These are phyloP conservation scores for Leucoagaricus sp. DNA, from an alignment of 1,284 basidiomycete genomes.

Conservation along the genomic window DNA sequence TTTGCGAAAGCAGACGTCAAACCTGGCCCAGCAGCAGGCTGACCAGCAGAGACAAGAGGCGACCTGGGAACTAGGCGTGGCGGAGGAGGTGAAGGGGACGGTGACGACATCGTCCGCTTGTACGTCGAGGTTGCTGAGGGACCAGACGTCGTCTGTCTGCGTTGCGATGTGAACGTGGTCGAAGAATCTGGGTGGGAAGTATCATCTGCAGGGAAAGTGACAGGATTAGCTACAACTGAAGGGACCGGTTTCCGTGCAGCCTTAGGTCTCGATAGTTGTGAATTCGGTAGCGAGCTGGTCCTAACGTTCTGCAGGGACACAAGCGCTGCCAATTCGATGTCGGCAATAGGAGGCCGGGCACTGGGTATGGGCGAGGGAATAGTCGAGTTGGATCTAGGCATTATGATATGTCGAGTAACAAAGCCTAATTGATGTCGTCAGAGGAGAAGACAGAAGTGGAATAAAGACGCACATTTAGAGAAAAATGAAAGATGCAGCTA, in stretches of 20 bases:
- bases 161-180: not conserved
- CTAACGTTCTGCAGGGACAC: not conserved
- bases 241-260: not conserved
- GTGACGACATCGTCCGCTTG: not conserved
- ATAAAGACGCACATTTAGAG: not conserved
- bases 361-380: not conserved
- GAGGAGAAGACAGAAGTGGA: not conserved
- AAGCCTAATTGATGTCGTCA: not conserved
- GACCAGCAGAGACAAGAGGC: slow-evolving; percentile 2
- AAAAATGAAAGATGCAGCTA: not conserved
- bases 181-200: not conserved
- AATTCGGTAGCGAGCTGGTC: not conserved
- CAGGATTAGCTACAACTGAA: not conserved
- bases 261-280: not conserved
- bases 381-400: not conserved
- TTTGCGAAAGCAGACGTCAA: not conserved
- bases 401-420: not conserved
- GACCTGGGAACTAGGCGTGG: not conserved
- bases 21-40: not conserved
- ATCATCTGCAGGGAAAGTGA: not conserved
- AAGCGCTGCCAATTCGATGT: not conserved
- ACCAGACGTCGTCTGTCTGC: not conserved
- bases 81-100: not conserved
- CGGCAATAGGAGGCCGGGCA: not conserved
- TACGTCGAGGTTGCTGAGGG: not conserved